These are phyloP conservation scores for Diddensiella caesifluorescens DNA, from an alignment of 805 yeast species.

Conservation along the genomic window DNA sequence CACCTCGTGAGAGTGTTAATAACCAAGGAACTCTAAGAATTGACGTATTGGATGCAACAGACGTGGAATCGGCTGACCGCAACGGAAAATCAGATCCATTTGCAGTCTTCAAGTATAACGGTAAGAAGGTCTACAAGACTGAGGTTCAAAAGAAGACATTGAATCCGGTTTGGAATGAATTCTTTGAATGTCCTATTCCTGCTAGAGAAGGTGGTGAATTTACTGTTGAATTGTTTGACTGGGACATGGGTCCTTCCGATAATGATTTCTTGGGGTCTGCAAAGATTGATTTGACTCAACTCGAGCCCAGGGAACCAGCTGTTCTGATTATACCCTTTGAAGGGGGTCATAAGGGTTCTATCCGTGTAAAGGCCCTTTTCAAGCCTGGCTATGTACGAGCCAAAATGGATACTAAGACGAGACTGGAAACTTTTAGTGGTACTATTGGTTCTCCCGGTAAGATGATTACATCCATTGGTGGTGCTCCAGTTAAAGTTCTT, in stretches of 20 bases:
- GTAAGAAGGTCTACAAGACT: constrained; percentile 61
- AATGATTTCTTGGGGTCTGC: constrained; percentile 79
- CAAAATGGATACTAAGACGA: constrained; percentile 19
- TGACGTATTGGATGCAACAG: constrained; percentile 56
- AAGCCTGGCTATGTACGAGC: constrained; percentile 57
- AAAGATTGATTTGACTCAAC: constrained; percentile 47
- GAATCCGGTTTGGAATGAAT: constrained; percentile 86
- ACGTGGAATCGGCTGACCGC: constrained; percentile 78
- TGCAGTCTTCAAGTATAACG: constrained; percentile 62
- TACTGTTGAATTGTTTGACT: constrained; percentile 62
- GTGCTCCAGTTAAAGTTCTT: constrained; percentile 47
- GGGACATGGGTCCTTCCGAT: constrained; percentile 88
- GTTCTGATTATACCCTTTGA: constrained; percentile 48
- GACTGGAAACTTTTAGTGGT: constrained; percentile 21
- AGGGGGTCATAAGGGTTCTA: constrained; percentile 52
- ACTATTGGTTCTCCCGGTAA: constrained; percentile 33
- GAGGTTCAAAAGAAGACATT: constrained; percentile 80
- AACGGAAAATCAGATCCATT: constrained; percentile 95
- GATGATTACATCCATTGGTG: constrained; percentile 43
- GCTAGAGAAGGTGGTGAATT: constrained; percentile 60
- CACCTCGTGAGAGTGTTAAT: constrained; percentile 66
- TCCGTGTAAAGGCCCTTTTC: constrained; percentile 56
- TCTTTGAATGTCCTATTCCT: constrained; percentile 46
- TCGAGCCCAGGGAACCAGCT: constrained; percentile 53
- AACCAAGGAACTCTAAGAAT: constrained; percentile 69